Evolutionary conservation across 805 yeast species (phyloP).

Genomic region (Saccharomycopsis fermentans): DNA sequence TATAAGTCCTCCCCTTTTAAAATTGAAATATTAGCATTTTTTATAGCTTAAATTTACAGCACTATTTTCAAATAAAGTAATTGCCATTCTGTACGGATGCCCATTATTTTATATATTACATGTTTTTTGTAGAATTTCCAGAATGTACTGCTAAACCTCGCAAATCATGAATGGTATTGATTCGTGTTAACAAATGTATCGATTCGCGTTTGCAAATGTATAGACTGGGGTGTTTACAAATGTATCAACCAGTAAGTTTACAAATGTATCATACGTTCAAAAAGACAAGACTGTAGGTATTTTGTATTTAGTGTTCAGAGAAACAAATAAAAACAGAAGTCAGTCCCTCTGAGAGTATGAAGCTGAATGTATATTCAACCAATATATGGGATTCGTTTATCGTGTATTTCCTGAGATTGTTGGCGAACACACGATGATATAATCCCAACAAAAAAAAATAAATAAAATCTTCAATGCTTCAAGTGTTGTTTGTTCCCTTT

Average conservation of each 20-base stretch:
- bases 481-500: background rate
- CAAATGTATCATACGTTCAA: constrained; percentile 3
- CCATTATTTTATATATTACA: background rate
- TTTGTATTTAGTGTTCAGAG: background rate
- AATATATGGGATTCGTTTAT: constrained; percentile 48
- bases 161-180: too few species aligned
- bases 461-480: background rate
- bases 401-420: constrained; percentile 20
- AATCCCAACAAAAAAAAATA: constrained; percentile 24
- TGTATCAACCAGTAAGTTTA: too few species aligned
- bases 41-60: background rate
- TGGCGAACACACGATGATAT: constrained; percentile 39
- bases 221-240: too few species aligned
- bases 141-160: too few species aligned
- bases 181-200: too few species aligned
- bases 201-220: too few species aligned
- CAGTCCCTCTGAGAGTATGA: constrained; percentile 4
- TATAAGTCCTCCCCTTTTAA: background rate
- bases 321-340: background rate
- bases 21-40: background rate
- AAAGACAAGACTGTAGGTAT: background rate
- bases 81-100: background rate
- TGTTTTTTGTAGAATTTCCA: background rate
- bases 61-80: background rate
- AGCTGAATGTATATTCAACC: constrained; percentile 12